These are phyloP conservation scores for Sporothrix curviconia DNA, from an alignment of 2,329 filamentous ascomycete genomes.

Conservation along the genomic window DNA sequence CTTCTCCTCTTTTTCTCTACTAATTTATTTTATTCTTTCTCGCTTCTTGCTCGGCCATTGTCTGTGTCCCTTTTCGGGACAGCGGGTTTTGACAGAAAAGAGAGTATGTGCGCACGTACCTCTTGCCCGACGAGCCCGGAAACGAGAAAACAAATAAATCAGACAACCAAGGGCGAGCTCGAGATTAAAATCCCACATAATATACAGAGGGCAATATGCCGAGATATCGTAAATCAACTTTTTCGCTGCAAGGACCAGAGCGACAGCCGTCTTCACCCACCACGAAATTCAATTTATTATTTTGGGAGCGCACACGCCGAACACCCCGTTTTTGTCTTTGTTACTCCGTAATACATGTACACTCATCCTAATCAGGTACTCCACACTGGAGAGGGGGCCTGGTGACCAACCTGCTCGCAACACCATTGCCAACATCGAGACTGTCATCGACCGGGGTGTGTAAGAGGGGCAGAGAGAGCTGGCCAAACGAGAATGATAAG, in stretches of 20 bases:
- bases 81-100: slow-evolving; percentile 2
- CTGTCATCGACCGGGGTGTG: neutral
- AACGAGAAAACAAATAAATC: neutral
- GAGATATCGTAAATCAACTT: no score
- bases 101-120: slow-evolving; percentile 2
- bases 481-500: neutral
- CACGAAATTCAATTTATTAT: no score
- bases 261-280: no score
- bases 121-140: neutral
- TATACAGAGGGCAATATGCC: neutral
- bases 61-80: neutral
- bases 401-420: no score
- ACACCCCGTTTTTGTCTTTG: no score
- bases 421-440: neutral
- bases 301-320: no score
- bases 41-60: no score
- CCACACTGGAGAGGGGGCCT: no score
- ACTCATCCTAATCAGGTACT: no score
- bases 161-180: neutral
- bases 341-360: no score
- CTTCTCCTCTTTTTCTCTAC: neutral
- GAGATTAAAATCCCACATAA: neutral
- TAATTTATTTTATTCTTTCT: neutral
- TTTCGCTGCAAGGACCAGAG: no score
- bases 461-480: neutral